Base-by-base conservation (phyloP, 202 grass and related monocot species). In the Brachypodium distachyon region DNA sequence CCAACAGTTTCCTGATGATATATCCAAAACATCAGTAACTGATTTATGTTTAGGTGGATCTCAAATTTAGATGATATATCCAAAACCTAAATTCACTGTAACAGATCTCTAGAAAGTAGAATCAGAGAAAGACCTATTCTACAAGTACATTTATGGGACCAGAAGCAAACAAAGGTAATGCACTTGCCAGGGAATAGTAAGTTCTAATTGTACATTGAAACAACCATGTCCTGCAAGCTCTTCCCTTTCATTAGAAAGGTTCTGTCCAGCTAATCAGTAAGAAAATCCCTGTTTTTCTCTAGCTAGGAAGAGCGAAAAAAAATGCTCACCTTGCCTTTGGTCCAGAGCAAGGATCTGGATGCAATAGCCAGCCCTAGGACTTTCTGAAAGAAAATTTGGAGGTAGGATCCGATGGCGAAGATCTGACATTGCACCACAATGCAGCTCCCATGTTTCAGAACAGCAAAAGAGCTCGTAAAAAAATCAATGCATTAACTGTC, bases 351-450 rank as follows among this genome's bases (percentile, higher is more conserved):
- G 96, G 92, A 53, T 96, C 96, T 29, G 92, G 96, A 78, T 99
- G 96, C 72, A 96, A 50, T 67, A 99, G 82, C 91, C 87, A 99
- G 78, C 96, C 77, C 57, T 89, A 34, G 92, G 89, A 79, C 81
- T 95, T 82, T 93, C 87, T 75, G 87, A 85, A 41, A 99, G 83
- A 93, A 99, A 93, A 79, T 43, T 80, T 87, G 87, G 87, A 88
- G 92, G 96, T 44, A 99, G 81, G 77, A 99, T 99, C 48, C 90
- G 77, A 77, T 89, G 87, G 38, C 77, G 73, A 47, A 99, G 85
- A 87, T 99, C 68, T 77, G 90, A 96, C 96, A 99, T 96, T 77
- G 85, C 92, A 81, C 83, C 23, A 74, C 70, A 88, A 84, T 96
- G 96, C 55, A 62, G 61, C 77, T 99, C 96, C 96, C 85, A 87